Percentiles rank a stretch among this genome's conserved stretches.
These are phyloP conservation scores for Metarhizium anisopliae DNA, from an alignment of 2,329 filamentous ascomycete genomes.

Conservation along the genomic window DNA sequence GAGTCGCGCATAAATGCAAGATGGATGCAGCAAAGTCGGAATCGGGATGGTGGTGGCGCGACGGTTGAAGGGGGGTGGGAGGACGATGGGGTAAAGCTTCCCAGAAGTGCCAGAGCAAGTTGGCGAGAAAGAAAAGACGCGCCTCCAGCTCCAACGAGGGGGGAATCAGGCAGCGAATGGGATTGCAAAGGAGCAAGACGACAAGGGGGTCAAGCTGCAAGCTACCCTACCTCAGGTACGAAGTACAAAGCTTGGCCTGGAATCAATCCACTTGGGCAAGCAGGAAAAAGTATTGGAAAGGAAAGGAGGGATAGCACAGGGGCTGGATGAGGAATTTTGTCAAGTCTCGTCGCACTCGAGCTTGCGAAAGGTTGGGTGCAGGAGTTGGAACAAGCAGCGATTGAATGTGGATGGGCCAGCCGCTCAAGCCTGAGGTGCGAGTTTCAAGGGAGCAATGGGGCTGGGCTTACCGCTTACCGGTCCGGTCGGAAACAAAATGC, in stretches of 20 bases:
- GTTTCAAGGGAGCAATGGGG: background rate
- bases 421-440: background rate
- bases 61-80: conserved; percentile 10
- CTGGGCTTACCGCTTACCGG: background rate
- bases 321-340: background rate
- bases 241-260: background rate
- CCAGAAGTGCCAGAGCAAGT: conserved; percentile 2
- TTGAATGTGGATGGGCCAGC: background rate
- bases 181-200: conserved; percentile 7
- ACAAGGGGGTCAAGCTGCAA: conserved; percentile 10
- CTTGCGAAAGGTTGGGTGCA: background rate
- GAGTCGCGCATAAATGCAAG: conserved; percentile 24
- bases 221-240: conserved; percentile 9
- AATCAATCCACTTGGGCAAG: background rate
- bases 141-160: conserved; percentile 10
- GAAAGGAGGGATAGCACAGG: conserved; percentile 5
- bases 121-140: conserved; percentile 13
- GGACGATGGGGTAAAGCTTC: conserved; percentile 9
- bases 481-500: background rate
- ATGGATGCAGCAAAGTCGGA: conserved; percentile 19
- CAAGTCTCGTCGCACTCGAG: background rate
- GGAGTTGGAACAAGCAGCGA: background rate
- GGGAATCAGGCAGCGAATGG: conserved; percentile 10
- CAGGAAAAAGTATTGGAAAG: conserved; percentile 7
- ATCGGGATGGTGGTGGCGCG: conserved; percentile 13